These are phyloP conservation scores for Colletotrichum siamense DNA, from an alignment of 2,329 filamentous ascomycete genomes.

Conservation along the genomic window DNA sequence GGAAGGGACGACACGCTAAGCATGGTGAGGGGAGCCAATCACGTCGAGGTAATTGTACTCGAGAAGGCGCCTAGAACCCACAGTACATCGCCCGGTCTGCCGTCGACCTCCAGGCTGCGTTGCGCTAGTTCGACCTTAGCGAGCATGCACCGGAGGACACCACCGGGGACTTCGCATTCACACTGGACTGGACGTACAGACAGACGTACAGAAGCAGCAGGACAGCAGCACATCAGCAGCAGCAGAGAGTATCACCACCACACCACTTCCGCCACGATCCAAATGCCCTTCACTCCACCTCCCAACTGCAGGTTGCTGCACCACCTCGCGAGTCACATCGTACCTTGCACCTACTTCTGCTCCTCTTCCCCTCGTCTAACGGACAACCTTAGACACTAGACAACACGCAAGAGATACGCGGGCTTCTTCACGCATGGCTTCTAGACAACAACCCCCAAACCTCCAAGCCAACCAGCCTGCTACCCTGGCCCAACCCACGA, in stretches of 20 bases:
- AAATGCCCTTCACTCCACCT: not conserved
- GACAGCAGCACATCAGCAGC: not conserved
- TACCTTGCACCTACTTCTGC: not conserved
- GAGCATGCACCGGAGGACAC: not conserved
- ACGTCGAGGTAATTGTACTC: not conserved
- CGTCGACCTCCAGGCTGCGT: not conserved
- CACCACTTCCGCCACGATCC: not conserved
- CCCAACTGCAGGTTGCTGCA: not conserved
- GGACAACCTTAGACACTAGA: not conserved
- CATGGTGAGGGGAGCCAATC: slow-evolving; percentile 11
- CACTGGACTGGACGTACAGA: not conserved
- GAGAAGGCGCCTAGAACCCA: not conserved
- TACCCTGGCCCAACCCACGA: not conserved
- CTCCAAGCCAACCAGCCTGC: not conserved
- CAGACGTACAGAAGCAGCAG: not conserved
- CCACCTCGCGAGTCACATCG: not conserved
- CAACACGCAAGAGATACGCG: not conserved
- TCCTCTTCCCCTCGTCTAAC: not conserved
- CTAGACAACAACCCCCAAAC: not conserved
- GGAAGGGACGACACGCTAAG: slow-evolving; percentile 1
- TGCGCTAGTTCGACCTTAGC: not conserved
- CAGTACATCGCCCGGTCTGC: not conserved
- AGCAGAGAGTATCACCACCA: not conserved
- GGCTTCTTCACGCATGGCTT: not conserved
- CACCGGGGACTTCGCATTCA: not conserved